phyloP scores from a whole-genome alignment of 805 yeast species.

The Brettanomyces custersianus region DNA sequence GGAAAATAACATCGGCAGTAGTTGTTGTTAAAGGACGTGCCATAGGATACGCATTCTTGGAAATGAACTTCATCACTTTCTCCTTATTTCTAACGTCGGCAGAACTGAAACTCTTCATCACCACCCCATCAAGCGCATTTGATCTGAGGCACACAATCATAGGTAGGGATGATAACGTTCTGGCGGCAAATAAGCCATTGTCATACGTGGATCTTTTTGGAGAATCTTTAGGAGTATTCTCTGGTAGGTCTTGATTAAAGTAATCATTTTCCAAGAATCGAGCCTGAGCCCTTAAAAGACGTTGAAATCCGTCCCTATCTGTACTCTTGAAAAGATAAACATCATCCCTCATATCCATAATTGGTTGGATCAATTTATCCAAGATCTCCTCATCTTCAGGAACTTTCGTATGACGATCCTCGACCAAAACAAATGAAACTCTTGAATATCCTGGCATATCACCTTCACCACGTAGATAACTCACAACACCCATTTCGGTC shows the following conservation, averaged over 20 bases:
- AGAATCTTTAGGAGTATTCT: slow-evolving; percentile 5
- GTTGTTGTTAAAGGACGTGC: slow-evolving; percentile 42
- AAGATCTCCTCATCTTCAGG: slow-evolving; percentile 57
- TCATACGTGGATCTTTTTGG: slow-evolving; percentile 25
- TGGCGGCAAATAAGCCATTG: slow-evolving; percentile 38
- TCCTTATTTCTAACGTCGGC: slow-evolving; percentile 49
- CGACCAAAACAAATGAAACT: slow-evolving; percentile 45
- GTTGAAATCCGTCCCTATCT: slow-evolving; percentile 30
- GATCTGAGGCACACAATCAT: slow-evolving; percentile 55
- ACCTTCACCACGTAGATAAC: slow-evolving; percentile 9
- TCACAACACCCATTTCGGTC: slow-evolving; percentile 14
- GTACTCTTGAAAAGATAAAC: slow-evolving; percentile 43
- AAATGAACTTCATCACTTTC: slow-evolving; percentile 41
- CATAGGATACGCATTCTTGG: slow-evolving; percentile 39
- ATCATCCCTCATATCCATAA: slow-evolving; percentile 48
- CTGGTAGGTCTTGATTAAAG: slow-evolving; percentile 30
- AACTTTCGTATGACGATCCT: slow-evolving; percentile 39
- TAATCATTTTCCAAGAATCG: slow-evolving; percentile 30
- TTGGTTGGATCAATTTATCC: slow-evolving; percentile 50
- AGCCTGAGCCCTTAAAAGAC: slow-evolving; percentile 34
- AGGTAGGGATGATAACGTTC: slow-evolving; percentile 51
- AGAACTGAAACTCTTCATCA: slow-evolving; percentile 54
- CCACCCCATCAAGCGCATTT: slow-evolving; percentile 39
- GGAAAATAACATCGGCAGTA: slow-evolving; percentile 29
- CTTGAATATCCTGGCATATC: slow-evolving; percentile 29